A percentile compares a stretch with the other conserved stretches of the same genome.
Conservation (phyloP, 1,284 basidiomycete genomes). For the Prillingera fragicola region DNA sequence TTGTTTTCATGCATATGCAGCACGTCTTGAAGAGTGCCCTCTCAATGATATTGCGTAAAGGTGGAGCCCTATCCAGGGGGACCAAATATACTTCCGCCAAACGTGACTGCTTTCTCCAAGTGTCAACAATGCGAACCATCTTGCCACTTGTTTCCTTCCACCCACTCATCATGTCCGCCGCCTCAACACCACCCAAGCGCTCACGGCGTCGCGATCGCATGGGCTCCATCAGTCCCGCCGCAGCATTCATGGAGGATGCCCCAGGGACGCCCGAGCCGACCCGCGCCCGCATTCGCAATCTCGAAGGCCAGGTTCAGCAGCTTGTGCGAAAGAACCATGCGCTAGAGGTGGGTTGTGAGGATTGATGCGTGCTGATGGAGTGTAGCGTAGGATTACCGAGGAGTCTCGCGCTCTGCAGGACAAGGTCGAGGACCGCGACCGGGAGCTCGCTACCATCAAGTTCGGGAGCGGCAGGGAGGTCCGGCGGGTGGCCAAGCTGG, state of each 20-base stretch:
- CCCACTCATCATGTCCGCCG: not conserved
- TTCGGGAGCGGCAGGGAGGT: not conserved
- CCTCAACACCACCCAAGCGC: constrained; percentile 1
- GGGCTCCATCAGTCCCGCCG: not conserved
- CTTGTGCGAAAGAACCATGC: constrained; percentile 34
- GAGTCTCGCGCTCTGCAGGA: not conserved
- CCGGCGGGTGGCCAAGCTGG: not conserved
- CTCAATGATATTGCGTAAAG: not conserved
- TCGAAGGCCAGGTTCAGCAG: constrained; percentile 32
- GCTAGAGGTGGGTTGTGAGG: constrained; percentile 19
- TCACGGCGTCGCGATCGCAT: not conserved
- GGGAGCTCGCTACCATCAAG: not conserved
- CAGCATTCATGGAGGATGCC: constrained; percentile 1
- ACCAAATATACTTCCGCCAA: not conserved
- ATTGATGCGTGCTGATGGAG: not conserved
- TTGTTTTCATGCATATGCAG: too few relatives aligned
- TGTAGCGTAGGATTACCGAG: not conserved
- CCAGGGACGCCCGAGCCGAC: constrained; percentile 35
- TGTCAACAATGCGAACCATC: not conserved
- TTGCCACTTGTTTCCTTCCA: not conserved
- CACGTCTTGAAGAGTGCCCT: too few relatives aligned
- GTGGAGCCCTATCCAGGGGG: not conserved
- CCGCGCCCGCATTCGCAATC: constrained; percentile 29
- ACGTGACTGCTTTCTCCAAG: not conserved
- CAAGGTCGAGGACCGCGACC: not conserved